Evolutionary conservation across 495 filamentous ascomycete species (phyloP), one percentile per base, ranked within the genome.

Genomic region (Letharia columbiana): DNA sequence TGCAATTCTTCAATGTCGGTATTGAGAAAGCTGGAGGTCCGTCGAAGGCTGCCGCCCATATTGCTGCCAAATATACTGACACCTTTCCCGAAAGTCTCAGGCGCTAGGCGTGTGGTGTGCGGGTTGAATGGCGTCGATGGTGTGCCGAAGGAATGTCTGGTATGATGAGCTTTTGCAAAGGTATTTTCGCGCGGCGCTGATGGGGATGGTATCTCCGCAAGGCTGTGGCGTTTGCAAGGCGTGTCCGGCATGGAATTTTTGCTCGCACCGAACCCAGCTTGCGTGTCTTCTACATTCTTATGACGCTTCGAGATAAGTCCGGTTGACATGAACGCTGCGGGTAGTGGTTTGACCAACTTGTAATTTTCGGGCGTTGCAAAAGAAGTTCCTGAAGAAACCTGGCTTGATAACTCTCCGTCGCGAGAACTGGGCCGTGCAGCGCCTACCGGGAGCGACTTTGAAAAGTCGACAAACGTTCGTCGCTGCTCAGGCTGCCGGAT

Each of bases 261-360:
- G 71, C 79, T 83, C 15, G 74, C 78, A 41, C 75, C 75, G 28
- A 75, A 67, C 37, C 66, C 66, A 42, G 71, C 76, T 60, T 79
- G 78, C 41, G 79, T 77, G 17, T 84, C 78, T 54, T 87, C 84
- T 4, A 79, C 80, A 77, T 74, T 83, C 77, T 76, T 87, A 73
- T 79, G 90, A 81, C 71, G 85, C 78, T 98, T 98, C 8, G 94
- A 96, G 44, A 98, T 89, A 56, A 98, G 77, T 40, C 94, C 94
- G 8, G 94, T 97, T 1, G 94, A 97, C 81, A 89, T 89, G 76
- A 97, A 97, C 15, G 91, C 93, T 28, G 88, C 87, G 42, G 90
- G 89, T 12, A 89, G 79, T 44, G 93, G 93, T 73, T 89, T 95
- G 17, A 87, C 90, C 9, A 86, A 80, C 73, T 90, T 92, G 72